phyloP scores from a whole-genome alignment of 768 basidiomycete genomes.

The Collybiopsis luxurians region DNA sequence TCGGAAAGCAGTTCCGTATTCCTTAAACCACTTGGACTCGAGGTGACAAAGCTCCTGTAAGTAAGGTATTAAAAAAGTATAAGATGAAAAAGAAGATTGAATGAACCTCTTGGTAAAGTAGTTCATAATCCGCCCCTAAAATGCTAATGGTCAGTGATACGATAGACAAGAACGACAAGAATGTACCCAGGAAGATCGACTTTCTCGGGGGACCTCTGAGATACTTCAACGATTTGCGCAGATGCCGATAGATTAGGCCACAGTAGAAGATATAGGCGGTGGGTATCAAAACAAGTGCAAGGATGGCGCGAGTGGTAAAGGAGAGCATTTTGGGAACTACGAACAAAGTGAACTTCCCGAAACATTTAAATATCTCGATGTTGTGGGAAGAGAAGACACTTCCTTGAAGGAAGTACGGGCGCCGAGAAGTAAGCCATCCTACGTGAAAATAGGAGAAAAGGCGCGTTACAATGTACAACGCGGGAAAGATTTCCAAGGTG shows the following conservation, averaged over 20 bases:
- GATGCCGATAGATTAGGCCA: background rate
- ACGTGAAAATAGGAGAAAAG: background rate
- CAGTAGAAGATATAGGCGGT: background rate
- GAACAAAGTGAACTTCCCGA: background rate
- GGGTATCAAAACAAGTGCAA: background rate
- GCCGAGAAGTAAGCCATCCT: background rate
- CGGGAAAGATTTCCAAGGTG: too few relatives aligned
- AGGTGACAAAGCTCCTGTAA: background rate
- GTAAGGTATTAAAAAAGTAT: background rate
- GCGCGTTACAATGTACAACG: too few relatives aligned
- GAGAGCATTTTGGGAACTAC: background rate
- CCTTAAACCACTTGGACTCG: background rate
- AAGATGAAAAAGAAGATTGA: background rate
- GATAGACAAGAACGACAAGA: background rate
- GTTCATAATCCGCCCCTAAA: background rate
- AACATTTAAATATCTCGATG: background rate
- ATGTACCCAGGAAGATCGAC: background rate
- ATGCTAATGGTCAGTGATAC: background rate
- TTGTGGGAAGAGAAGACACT: too few relatives aligned
- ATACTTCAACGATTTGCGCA: background rate
- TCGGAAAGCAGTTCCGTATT: slow-evolving; percentile 4
- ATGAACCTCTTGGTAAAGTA: background rate
- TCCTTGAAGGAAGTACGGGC: background rate
- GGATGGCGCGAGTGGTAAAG: background rate
- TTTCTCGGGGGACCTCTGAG: background rate